A percentile compares a stretch with the other conserved stretches of the same genome.
Conservation (phyloP, 192 early-diverging fungal species). For the Mortierella alpina region DNA sequence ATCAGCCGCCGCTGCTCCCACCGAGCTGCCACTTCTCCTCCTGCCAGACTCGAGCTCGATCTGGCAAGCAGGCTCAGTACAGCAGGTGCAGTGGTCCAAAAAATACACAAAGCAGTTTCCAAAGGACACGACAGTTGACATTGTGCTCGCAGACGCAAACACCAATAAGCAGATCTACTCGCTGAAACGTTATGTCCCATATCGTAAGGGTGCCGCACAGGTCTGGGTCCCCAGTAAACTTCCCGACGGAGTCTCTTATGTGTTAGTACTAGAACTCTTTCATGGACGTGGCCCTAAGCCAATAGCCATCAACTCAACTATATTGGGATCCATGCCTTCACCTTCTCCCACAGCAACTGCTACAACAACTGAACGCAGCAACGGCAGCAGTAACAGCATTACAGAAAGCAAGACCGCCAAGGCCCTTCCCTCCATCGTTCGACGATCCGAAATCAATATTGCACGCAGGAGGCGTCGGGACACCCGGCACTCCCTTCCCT, state of each 20-base stretch:
- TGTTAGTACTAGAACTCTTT: constrained; percentile 30
- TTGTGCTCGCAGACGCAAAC: constrained; percentile 27
- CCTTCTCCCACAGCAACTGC: neutral
- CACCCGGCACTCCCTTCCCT: neutral
- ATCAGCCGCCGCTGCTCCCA: neutral
- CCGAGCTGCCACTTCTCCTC: constrained; percentile 21
- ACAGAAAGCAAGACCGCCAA: constrained; percentile 1
- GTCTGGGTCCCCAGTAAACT: constrained; percentile 31
- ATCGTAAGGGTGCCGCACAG: constrained; percentile 15
- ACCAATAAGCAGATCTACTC: constrained; percentile 29
- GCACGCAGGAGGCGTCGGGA: neutral
- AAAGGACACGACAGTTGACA: constrained; percentile 43
- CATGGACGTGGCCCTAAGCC: constrained; percentile 14
- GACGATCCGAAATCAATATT: constrained; percentile 38
- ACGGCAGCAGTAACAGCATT: neutral
- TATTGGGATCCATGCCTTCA: neutral
- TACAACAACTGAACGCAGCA: neutral
- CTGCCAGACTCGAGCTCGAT: constrained; percentile 28
- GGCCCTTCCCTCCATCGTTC: constrained; percentile 18
- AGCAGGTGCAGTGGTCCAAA: constrained; percentile 38
- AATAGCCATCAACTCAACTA: constrained; percentile 4
- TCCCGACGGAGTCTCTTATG: constrained; percentile 5
- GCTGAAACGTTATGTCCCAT: constrained; percentile 36
- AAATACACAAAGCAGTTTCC: constrained; percentile 26
- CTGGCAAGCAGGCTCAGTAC: constrained; percentile 38